A percentile compares a stretch with the other conserved stretches of the same genome.
Conservation (phyloP, 371 early-diverging fungal genomes). For the Rhizopus microsporus region DNA sequence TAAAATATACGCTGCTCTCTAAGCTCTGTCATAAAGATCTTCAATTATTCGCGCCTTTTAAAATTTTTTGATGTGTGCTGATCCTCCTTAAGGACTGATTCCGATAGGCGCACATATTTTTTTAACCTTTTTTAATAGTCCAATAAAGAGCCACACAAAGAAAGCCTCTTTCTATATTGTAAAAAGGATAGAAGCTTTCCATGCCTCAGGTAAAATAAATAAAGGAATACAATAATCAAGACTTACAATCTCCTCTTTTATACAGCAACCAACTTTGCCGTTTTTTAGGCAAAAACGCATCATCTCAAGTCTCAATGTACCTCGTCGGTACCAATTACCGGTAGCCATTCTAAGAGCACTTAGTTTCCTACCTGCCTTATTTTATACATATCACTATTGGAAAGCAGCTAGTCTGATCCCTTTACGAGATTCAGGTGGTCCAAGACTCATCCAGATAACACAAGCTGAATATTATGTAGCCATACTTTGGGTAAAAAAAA, state of each 20-base stretch:
- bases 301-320: slow-evolving; percentile 23
- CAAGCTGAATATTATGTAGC: slow-evolving; percentile 59
- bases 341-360: slow-evolving; percentile 21
- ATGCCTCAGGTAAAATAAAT: slow-evolving; percentile 1
- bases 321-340: slow-evolving; percentile 26
- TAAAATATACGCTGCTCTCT: too few relatives aligned
- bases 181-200: background rate
- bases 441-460: slow-evolving; percentile 50
- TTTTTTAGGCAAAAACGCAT: slow-evolving; percentile 27
- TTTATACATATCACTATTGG: slow-evolving; percentile 47
- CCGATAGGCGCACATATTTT: too few relatives aligned
- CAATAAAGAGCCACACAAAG: too few relatives aligned
- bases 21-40: too few relatives aligned
- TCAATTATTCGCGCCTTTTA: too few relatives aligned
- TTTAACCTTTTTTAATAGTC: too few relatives aligned
- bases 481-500: slow-evolving; percentile 53
- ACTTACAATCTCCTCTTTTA: background rate
- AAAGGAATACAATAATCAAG: background rate
- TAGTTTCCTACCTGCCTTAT: slow-evolving; percentile 49
- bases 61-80: too few relatives aligned
- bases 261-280: slow-evolving; percentile 23
- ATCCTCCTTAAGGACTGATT: too few relatives aligned
- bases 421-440: slow-evolving; percentile 51
- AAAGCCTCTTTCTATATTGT: too few relatives aligned
- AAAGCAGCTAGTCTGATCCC: slow-evolving; percentile 40